Percentiles rank a stretch among this genome's conserved stretches.
Conservation (phyloP, 2,329 filamentous ascomycete genomes). For the Grosmannia huntii region DNA sequence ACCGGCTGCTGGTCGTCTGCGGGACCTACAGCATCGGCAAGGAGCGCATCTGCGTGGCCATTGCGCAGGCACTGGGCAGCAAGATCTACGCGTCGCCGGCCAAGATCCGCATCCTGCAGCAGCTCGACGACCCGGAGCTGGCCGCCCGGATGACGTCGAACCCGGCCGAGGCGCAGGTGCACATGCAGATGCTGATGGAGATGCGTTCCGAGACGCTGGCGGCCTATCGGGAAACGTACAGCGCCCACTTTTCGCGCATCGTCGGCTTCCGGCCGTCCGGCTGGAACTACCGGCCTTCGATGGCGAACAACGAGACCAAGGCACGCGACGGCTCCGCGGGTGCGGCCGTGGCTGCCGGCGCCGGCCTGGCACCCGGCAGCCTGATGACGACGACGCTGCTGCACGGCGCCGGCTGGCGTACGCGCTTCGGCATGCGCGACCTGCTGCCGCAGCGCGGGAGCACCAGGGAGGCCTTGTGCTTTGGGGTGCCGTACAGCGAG, state of each 20-base stretch:
- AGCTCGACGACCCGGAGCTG: slow-evolving; percentile 77
- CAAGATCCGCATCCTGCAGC: slow-evolving; percentile 75
- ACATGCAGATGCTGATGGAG: slow-evolving; percentile 95
- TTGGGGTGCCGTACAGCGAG: slow-evolving; percentile 90
- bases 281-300: slow-evolving; percentile 78
- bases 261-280: slow-evolving; percentile 88
- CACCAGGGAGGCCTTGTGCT: slow-evolving; percentile 71
- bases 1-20: slow-evolving; percentile 77
- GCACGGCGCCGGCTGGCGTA: slow-evolving; percentile 58
- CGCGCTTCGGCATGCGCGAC: slow-evolving; percentile 57
- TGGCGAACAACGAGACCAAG: slow-evolving; percentile 31
- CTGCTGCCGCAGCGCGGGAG: slow-evolving; percentile 74
- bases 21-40: slow-evolving; percentile 98
- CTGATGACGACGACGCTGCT: slow-evolving; percentile 38
- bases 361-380: slow-evolving; percentile 34
- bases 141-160: slow-evolving; percentile 63
- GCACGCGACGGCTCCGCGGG: slow-evolving; percentile 26
- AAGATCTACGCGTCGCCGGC: slow-evolving; percentile 80
- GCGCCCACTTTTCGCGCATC: slow-evolving; percentile 70
- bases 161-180: slow-evolving; percentile 78
- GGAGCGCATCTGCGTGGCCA: slow-evolving; percentile 86
- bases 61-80: slow-evolving; percentile 70
- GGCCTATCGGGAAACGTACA: slow-evolving; percentile 73
- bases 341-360: slow-evolving; percentile 22
- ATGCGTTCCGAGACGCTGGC: slow-evolving; percentile 82